These are phyloP conservation scores for Colletotrichum musae DNA, from an alignment of 2,329 filamentous ascomycete genomes.

Conservation along the genomic window DNA sequence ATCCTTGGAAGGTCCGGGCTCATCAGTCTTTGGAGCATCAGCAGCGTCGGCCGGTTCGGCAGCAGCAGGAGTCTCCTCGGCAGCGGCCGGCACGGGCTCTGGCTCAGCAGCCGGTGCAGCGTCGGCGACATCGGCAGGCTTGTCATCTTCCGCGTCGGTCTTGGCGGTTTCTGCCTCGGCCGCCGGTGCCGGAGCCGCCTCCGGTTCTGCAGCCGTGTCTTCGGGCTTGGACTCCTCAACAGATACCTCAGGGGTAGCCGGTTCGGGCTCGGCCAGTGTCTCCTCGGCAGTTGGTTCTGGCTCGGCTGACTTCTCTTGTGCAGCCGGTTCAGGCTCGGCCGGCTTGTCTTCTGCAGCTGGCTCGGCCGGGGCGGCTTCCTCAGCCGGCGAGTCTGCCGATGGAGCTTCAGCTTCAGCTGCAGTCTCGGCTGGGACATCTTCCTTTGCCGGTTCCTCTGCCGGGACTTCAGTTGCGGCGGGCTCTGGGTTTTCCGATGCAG, in stretches of 20 bases:
- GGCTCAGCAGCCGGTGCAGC: neutral
- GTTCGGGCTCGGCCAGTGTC: neutral
- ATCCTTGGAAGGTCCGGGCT: neutral
- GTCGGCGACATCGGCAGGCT: neutral
- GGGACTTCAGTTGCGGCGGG: neutral
- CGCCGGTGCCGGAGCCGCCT: neutral
- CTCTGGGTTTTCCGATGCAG: neutral
- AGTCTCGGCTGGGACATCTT: neutral
- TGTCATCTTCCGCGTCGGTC: neutral
- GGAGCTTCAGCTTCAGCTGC: neutral
- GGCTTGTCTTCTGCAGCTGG: neutral
- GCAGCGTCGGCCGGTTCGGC: neutral
- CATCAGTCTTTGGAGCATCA: neutral
- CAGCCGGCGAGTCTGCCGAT: neutral
- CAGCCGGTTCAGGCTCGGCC: neutral
- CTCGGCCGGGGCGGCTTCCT: neutral
- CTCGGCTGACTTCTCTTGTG: neutral
- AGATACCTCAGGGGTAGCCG: neutral
- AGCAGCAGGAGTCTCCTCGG: neutral
- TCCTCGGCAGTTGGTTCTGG: neutral
- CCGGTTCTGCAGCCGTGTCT: neutral
- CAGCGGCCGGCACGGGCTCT: neutral
- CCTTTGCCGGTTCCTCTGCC: neutral
- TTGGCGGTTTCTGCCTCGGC: conserved; percentile 1
- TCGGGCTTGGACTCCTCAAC: conserved; percentile 9